Conservation (phyloP, 371 early-diverging fungal species). For the Circinella umbellata region DNA sequence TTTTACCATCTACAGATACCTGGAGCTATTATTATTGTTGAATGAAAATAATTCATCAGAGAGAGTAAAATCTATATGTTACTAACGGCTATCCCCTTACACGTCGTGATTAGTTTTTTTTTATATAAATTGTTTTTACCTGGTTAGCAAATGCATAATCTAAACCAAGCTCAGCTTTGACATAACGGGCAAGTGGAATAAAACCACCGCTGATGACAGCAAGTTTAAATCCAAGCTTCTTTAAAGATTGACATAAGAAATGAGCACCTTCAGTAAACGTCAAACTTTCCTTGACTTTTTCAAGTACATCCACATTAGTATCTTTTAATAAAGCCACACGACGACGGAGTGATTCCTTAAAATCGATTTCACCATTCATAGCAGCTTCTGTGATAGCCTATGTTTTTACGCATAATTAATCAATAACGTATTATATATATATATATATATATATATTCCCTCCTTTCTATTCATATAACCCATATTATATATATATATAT, state of each 20-base stretch:
- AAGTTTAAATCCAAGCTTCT: slow-evolving; percentile 89
- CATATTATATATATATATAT: background rate
- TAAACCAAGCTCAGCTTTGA: slow-evolving; percentile 86
- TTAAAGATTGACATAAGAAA: slow-evolving; percentile 85
- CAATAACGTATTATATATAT: background rate
- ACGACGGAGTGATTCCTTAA: slow-evolving; percentile 87
- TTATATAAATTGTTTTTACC: slow-evolving; percentile 30
- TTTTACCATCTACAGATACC: slow-evolving; percentile 81
- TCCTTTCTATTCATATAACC: background rate
- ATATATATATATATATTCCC: background rate
- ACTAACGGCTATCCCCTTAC: no score
- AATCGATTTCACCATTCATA: slow-evolving; percentile 96
- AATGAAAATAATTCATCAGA: background rate
- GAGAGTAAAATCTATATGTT: no score
- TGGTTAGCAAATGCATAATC: slow-evolving; percentile 98
- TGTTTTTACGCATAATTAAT: no score
- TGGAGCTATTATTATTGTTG: slow-evolving; percentile 54
- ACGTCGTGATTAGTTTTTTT: no score
- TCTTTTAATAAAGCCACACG: slow-evolving; percentile 90
- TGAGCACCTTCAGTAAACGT: slow-evolving; percentile 93
- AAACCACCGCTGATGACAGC: slow-evolving; percentile 97
- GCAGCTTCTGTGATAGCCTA: slow-evolving; percentile 94
- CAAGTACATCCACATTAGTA: slow-evolving; percentile 81
- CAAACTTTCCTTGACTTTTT: slow-evolving; percentile 74
- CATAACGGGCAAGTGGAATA: slow-evolving; percentile 88